These are phyloP conservation scores for Globisporangium carolinianum DNA, from an alignment of 352 stramenopile genomes.

Conservation along the genomic window DNA sequence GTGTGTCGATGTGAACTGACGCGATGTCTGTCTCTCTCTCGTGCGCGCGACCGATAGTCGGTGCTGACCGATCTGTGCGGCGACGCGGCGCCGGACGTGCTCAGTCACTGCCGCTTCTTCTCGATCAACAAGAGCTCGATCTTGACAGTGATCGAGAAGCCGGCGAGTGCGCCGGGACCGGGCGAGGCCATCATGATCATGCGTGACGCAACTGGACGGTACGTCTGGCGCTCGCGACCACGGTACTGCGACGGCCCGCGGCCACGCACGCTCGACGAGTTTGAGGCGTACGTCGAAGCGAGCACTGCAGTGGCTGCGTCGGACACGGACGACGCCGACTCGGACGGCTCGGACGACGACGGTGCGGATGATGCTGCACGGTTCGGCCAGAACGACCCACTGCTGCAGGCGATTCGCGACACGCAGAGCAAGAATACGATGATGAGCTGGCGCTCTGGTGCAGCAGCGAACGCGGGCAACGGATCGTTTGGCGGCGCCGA, in stretches of 20 bases:
- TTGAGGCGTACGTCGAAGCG: slow-evolving; percentile 30
- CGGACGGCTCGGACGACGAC: slow-evolving; percentile 15
- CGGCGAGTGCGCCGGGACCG: slow-evolving; percentile 24
- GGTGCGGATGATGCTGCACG: slow-evolving; percentile 22
- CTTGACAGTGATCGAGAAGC: slow-evolving; percentile 77
- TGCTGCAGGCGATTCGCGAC: slow-evolving; percentile 55
- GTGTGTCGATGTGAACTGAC: neutral
- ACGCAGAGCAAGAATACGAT: slow-evolving; percentile 53
- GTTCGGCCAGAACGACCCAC: slow-evolving; percentile 30
- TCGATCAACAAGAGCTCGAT: slow-evolving; percentile 76
- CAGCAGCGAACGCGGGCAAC: neutral
- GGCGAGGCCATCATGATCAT: slow-evolving; percentile 72
- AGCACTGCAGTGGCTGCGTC: slow-evolving; percentile 17
- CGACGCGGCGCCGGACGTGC: slow-evolving; percentile 28
- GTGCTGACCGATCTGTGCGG: slow-evolving; percentile 53
- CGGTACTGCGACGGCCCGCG: slow-evolving; percentile 51
- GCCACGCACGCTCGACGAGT: slow-evolving; percentile 48
- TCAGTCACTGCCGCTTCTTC: slow-evolving; percentile 71
- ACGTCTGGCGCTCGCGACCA: slow-evolving; percentile 74
- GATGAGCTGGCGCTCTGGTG: slow-evolving; percentile 59
- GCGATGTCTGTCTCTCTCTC: neutral
- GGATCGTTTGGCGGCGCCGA: slow-evolving; percentile 11
- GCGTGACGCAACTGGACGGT: slow-evolving; percentile 67
- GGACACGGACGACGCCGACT: slow-evolving; percentile 17
- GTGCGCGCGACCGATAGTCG: slow-evolving; percentile 20